Evolutionary conservation across 2,329 filamentous ascomycete genomes (phyloP).

Genomic region (Colletotrichum orchidophilum): DNA sequence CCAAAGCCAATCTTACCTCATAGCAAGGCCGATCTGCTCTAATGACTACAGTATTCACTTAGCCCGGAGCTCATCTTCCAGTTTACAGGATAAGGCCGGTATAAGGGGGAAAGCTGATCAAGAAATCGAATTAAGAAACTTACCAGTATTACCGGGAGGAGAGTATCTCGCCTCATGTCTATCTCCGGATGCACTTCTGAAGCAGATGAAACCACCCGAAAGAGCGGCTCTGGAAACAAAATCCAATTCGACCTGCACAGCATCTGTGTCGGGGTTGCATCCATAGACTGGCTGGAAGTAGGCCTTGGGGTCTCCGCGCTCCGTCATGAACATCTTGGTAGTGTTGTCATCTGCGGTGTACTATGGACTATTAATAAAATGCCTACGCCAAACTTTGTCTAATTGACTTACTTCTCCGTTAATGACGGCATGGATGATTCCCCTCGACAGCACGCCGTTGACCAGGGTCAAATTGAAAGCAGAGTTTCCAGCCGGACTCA

Average conservation of each 20-base stretch:
- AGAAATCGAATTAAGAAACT: not conserved
- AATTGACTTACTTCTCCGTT: slow-evolving; percentile 51
- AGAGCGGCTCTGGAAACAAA: slow-evolving; percentile 44
- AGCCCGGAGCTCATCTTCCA: not conserved
- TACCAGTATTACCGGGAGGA: slow-evolving; percentile 49
- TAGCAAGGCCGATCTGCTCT: slow-evolving; percentile 20
- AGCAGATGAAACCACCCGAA: slow-evolving; percentile 50
- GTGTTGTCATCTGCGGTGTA: slow-evolving; percentile 54
- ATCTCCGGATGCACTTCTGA: slow-evolving; percentile 47
- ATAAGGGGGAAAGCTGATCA: not conserved
- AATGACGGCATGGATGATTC: slow-evolving; percentile 49
- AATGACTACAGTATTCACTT: not conserved
- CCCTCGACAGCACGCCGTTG: slow-evolving; percentile 45
- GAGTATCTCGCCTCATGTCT: slow-evolving; percentile 54
- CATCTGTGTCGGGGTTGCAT: slow-evolving; percentile 52
- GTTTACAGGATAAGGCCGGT: not conserved
- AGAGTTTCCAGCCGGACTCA: slow-evolving; percentile 47
- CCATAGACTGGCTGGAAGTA: slow-evolving; percentile 51
- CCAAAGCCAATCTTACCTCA: slow-evolving; percentile 2
- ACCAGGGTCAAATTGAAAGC: slow-evolving; percentile 49
- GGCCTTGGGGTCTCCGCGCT: slow-evolving; percentile 52
- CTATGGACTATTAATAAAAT: slow-evolving; percentile 36
- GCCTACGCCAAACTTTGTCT: not conserved
- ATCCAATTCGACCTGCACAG: slow-evolving; percentile 47
- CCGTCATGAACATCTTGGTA: slow-evolving; percentile 59